A percentile compares a stretch with the other conserved stretches of the same genome.
Evolutionary conservation across 192 early-diverging fungal species (phyloP).

Genomic region (Lunasporangiospora selenospora): DNA sequence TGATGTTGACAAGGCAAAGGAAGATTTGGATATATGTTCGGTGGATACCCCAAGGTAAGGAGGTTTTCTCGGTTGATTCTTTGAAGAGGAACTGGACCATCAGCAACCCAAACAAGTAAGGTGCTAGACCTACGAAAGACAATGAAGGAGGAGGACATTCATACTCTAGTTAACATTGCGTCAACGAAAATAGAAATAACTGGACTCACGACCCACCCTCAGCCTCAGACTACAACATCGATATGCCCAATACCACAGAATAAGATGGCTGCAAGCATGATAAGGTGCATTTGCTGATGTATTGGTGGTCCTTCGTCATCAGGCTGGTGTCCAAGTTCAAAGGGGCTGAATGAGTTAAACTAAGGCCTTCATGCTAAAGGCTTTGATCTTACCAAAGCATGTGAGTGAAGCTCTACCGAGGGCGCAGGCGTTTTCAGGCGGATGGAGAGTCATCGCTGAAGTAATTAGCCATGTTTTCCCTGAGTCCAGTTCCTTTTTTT

Average conservation of each 20-base stretch:
- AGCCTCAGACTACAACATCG: not conserved
- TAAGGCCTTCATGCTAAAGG: too few species aligned
- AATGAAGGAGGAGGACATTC: conserved; percentile 4
- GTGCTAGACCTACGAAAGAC: conserved; percentile 46
- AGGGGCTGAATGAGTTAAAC: too few species aligned
- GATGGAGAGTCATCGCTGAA: too few species aligned
- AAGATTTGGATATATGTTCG: conserved; percentile 52
- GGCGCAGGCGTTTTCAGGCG: too few species aligned
- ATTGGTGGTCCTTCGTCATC: not conserved
- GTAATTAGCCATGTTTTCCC: too few species aligned
- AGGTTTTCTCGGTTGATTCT: not conserved
- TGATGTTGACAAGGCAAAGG: conserved; percentile 58
- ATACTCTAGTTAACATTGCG: not conserved
- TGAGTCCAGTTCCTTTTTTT: too few species aligned
- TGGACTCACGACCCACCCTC: not conserved
- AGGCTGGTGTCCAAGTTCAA: too few species aligned
- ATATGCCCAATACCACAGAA: conserved; percentile 20
- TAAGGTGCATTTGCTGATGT: not conserved
- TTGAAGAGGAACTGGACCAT: conserved; percentile 51
- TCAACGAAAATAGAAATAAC: not conserved
- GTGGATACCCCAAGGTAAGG: conserved; percentile 47
- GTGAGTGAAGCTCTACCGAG: too few species aligned
- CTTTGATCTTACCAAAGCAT: too few species aligned
- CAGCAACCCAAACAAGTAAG: conserved; percentile 56
- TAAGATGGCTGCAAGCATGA: conserved; percentile 11